These are phyloP conservation scores for Trichoderma guizhouense DNA, from an alignment of 2,329 filamentous ascomycete species.

Conservation along the genomic window DNA sequence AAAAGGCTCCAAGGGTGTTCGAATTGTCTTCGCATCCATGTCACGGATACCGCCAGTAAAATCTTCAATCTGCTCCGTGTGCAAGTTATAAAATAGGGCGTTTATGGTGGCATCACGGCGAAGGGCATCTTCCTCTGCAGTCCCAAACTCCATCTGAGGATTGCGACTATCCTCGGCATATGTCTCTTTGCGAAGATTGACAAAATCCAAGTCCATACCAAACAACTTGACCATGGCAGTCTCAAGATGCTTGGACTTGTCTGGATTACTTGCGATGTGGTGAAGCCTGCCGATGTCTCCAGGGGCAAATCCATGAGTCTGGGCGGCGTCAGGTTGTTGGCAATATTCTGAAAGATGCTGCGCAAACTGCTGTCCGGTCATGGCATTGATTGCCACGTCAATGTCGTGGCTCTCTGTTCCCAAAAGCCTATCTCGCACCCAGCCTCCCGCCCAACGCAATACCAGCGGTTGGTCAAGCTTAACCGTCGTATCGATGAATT, in stretches of 20 bases:
- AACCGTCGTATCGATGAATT: slow-evolving; percentile 51
- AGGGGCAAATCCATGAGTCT: slow-evolving; percentile 56
- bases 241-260: slow-evolving; percentile 95
- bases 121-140: slow-evolving; percentile 82
- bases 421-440: slow-evolving; percentile 82
- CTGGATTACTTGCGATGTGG: slow-evolving; percentile 87
- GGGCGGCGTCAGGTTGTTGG: slow-evolving; percentile 54
- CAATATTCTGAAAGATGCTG: slow-evolving; percentile 66
- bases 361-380: slow-evolving; percentile 79
- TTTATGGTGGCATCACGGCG: slow-evolving; percentile 92
- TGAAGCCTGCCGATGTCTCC: slow-evolving; percentile 72
- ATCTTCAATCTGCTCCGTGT: slow-evolving; percentile 77
- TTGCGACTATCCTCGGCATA: slow-evolving; percentile 88
- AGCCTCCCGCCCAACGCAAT: slow-evolving; percentile 79
- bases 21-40: slow-evolving; percentile 68
- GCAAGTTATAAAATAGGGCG: slow-evolving; percentile 91
- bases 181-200: slow-evolving; percentile 89
- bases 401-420: slow-evolving; percentile 73
- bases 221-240: slow-evolving; percentile 84
- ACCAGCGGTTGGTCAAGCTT: slow-evolving; percentile 53
- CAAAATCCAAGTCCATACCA: slow-evolving; percentile 86
- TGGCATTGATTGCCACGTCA: slow-evolving; percentile 78
- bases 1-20: slow-evolving; percentile 81
- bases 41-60: slow-evolving; percentile 77
- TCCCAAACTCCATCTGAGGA: slow-evolving; percentile 90